Evolutionary conservation across 768 basidiomycete genomes (phyloP), one percentile per base, ranked within the genome.

Genomic region (Mycena capillaripes): DNA sequence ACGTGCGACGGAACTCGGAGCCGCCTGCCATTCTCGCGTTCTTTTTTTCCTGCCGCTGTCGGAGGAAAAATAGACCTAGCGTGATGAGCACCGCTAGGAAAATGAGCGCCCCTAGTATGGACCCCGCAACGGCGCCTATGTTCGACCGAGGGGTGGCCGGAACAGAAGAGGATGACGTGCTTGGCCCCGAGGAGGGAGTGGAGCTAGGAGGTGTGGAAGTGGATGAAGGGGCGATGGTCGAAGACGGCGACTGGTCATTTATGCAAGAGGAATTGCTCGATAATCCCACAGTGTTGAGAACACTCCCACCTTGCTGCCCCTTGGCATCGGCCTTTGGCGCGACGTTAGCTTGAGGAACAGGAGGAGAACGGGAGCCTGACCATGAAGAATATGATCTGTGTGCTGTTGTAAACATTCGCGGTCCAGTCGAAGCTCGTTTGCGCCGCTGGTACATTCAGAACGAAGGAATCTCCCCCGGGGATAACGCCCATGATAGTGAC

Each of bases 401-500:
- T 93, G 6, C 90, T 90, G 10, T 87, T 86, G 40, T 85, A 84
- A 29, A 91, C 86, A 78, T 90, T 84, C 21, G 87, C 88, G 36
- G 77, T 81, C 93, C 92, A 94, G n/a, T 79, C 76, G 74, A 81
- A 90, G 4, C 80, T 82, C 6, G 80, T 70, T 10, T 84, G 85
- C 4, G 60, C 58, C 5, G 10, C 8, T 3, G 86, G 84, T 40
- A 89, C 84, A 10, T 79, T 67, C 16, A 93, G 73, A 23, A 84
- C 69, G 65, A 92, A 84, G 1, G 83, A 76, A 46, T 86, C 82
- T 14, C 94, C 93, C 25, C 86, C 87, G 38, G 93, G 93, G 65
- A 95, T 89, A 34, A 91, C 79, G 27, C 86, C 92, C 63, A 83
- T 78, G 30, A 92, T 86, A 6, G 87, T 88, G 30, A 91, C 82